A percentile compares a stretch with the other conserved stretches of the same genome.
Evolutionary conservation across 1,284 basidiomycete species (phyloP).

Genomic region (Ustilago loliicola): DNA sequence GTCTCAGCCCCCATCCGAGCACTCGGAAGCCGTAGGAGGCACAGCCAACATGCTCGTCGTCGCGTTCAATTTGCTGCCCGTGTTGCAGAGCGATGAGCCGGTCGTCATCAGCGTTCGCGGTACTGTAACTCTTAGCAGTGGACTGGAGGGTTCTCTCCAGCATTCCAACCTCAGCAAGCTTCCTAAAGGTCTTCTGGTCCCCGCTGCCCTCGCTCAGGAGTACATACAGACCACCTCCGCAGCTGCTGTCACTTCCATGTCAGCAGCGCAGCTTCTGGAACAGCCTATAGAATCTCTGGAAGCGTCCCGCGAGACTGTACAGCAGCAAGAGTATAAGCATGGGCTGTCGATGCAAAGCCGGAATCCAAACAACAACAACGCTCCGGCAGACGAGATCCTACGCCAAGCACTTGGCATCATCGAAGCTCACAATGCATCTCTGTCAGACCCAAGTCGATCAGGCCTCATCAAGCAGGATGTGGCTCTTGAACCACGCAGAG

Average conservation of each 20-base stretch:
- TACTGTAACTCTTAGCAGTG: not conserved
- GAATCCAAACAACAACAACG: not conserved
- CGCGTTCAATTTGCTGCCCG: conserved; percentile 33
- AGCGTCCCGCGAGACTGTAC: conserved; percentile 33
- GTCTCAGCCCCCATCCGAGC: conserved; percentile 25
- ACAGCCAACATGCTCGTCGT: conserved; percentile 20
- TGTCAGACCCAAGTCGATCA: not conserved
- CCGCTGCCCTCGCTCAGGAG: conserved; percentile 9
- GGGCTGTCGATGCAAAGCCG: not conserved
- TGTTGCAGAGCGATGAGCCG: conserved; percentile 31
- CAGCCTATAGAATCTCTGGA: conserved; percentile 24
- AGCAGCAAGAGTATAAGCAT: not conserved
- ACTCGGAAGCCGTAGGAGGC: not conserved
- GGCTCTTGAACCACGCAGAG: not conserved
- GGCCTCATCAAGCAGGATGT: not conserved
- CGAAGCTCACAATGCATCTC: conserved; percentile 28
- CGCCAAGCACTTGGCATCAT: conserved; percentile 39
- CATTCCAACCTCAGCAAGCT: not conserved
- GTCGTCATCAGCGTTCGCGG: conserved; percentile 22
- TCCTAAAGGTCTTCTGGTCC: conserved; percentile 19
- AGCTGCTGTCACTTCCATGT: not conserved
- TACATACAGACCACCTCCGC: not conserved
- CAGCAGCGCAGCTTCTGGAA: not conserved
- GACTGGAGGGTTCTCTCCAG: not conserved
- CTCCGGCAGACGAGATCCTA: conserved; percentile 19